phyloP scores from a whole-genome alignment of 2,329 filamentous ascomycete species.

The Diaporthe citri region DNA sequence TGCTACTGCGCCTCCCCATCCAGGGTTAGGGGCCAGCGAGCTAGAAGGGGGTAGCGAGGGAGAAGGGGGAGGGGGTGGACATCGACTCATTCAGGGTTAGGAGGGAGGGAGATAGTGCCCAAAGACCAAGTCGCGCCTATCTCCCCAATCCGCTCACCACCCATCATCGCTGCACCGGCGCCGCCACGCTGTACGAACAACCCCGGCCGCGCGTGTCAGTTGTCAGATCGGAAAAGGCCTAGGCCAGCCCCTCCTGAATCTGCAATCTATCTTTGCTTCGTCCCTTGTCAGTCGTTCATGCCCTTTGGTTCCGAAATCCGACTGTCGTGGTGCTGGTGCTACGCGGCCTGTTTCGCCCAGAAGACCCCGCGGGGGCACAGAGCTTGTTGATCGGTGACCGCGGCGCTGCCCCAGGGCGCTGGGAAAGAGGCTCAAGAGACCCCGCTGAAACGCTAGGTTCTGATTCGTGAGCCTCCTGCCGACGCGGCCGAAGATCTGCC shows the following conservation, averaged over 20 bases:
- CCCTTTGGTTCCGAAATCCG: slow-evolving; percentile 25
- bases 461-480: slow-evolving; percentile 20
- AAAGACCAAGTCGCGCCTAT: neutral
- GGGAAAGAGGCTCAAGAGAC: slow-evolving; percentile 31
- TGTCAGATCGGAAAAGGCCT: slow-evolving; percentile 20
- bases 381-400: slow-evolving; percentile 1
- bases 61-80: neutral
- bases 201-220: slow-evolving; percentile 8
- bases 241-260: neutral
- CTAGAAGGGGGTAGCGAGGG: neutral
- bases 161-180: neutral
- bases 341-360: slow-evolving; percentile 26
- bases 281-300: slow-evolving; percentile 15
- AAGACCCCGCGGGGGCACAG: slow-evolving; percentile 18
- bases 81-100: neutral
- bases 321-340: slow-evolving; percentile 24
- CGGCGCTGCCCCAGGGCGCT: slow-evolving; percentile 4
- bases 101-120: neutral
- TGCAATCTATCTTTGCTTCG: slow-evolving; percentile 23
- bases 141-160: neutral
- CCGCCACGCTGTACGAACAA: neutral
- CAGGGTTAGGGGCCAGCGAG: neutral
- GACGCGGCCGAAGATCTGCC: slow-evolving; percentile 24
- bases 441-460: slow-evolving; percentile 30
- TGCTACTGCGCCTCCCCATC: neutral